phyloP scores from a whole-genome alignment of 768 basidiomycete genomes.

The Hortiboletus flavorubellus region DNA sequence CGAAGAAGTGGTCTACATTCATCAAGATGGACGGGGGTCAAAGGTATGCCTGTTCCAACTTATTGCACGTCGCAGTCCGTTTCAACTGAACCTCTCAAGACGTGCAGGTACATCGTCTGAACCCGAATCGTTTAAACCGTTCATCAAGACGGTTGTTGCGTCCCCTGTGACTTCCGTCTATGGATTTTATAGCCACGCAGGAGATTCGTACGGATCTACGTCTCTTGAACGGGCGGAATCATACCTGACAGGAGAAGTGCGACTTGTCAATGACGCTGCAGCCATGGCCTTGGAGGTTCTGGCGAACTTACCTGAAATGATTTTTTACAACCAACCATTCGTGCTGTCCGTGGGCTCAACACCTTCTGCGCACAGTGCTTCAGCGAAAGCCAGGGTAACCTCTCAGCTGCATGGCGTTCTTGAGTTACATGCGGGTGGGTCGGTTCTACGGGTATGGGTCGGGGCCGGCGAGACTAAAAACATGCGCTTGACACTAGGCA shows the following conservation, averaged over 20 bases:
- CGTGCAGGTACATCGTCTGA: constrained; percentile 66
- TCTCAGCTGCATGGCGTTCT: constrained; percentile 54
- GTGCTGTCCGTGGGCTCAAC: constrained; percentile 84
- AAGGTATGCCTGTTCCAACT: constrained; percentile 42
- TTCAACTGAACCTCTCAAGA: constrained; percentile 37
- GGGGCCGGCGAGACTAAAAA: neutral
- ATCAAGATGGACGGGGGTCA: constrained; percentile 78
- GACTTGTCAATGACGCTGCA: constrained; percentile 66
- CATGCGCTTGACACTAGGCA: constrained; percentile 41
- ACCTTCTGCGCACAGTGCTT: constrained; percentile 80
- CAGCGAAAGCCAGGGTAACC: constrained; percentile 45
- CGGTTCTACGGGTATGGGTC: neutral
- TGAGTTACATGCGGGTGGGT: constrained; percentile 72
- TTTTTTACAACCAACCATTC: constrained; percentile 46
- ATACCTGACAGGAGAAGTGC: constrained; percentile 67
- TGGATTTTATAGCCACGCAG: constrained; percentile 83
- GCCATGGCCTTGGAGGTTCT: constrained; percentile 49
- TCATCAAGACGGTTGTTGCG: constrained; percentile 50
- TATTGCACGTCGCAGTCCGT: neutral
- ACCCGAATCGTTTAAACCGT: constrained; percentile 50
- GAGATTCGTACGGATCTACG: constrained; percentile 73
- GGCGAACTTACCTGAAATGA: constrained; percentile 31
- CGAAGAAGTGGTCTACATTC: constrained; percentile 68
- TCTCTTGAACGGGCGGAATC: constrained; percentile 60
- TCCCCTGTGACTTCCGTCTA: constrained; percentile 61